A percentile compares a stretch with the other conserved stretches of the same genome.
These are phyloP conservation scores for Aspergillus homomorphus DNA, from an alignment of 495 filamentous ascomycete genomes.

Conservation along the genomic window DNA sequence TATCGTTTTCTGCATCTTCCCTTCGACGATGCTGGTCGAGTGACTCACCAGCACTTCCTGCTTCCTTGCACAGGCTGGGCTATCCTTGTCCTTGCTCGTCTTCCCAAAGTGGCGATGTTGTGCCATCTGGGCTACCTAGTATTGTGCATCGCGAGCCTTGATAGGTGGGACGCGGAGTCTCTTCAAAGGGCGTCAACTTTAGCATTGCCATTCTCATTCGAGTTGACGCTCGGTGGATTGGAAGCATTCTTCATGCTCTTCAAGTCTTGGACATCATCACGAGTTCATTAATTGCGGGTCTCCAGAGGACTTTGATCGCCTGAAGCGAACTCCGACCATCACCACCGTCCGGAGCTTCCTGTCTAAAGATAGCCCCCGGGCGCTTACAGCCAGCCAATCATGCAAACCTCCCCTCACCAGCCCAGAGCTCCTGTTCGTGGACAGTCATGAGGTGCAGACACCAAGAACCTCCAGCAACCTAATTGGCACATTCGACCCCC, in stretches of 20 bases:
- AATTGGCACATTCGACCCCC: conserved; percentile 20
- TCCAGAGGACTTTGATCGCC: conserved; percentile 1
- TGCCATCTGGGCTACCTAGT: not conserved
- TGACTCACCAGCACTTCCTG: conserved; percentile 6
- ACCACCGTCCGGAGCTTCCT: not conserved
- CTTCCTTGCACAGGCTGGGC: not conserved
- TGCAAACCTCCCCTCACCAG: conserved; percentile 7
- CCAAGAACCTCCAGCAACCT: conserved; percentile 7
- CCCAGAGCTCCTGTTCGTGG: conserved; percentile 8
- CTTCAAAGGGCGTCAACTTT: not conserved
- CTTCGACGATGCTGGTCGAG: conserved; percentile 11
- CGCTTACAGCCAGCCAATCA: conserved; percentile 31
- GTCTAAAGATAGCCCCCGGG: conserved; percentile 35
- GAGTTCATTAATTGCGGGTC: not conserved
- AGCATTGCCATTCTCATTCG: not conserved
- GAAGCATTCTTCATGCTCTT: not conserved
- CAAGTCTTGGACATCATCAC: not conserved
- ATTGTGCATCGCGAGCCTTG: not conserved
- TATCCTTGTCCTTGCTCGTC: conserved; percentile 9
- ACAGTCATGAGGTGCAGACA: conserved; percentile 26
- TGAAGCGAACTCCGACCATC: not conserved
- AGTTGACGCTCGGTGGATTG: not conserved
- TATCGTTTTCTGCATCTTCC: conserved; percentile 9
- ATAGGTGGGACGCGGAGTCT: not conserved
- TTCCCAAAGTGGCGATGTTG: conserved; percentile 2